A percentile compares a stretch with the other conserved stretches of the same genome.
These are phyloP conservation scores for Dendrobium officinale DNA, from an alignment of 106 monocot species.

Conservation along the genomic window DNA sequence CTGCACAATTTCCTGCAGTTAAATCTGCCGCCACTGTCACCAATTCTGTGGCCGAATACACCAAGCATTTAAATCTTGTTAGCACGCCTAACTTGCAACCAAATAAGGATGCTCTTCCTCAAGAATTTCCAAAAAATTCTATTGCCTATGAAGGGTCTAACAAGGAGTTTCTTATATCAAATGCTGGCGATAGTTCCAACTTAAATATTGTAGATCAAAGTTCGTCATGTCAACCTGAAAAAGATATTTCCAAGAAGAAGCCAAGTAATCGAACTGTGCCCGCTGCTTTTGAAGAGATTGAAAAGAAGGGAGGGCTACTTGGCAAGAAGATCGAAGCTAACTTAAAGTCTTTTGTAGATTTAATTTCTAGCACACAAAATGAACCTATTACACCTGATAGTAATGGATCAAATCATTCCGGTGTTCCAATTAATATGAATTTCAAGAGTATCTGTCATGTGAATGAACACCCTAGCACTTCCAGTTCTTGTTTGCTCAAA, in stretches of 20 bases:
- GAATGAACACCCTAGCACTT: conserved; percentile 9
- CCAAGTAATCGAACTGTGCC: not conserved
- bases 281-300: conserved; percentile 2
- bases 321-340: conserved; percentile 12
- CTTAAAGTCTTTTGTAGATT: not conserved
- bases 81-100: conserved; percentile 2
- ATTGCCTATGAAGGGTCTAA: not conserved
- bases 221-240: conserved; percentile 11
- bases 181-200: not conserved
- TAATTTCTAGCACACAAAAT: not conserved
- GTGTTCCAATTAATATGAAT: not conserved
- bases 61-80: not conserved
- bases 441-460: not conserved
- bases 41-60: conserved; percentile 6
- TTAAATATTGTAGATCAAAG: not conserved
- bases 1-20: not conserved
- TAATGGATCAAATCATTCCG: not conserved
- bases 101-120: conserved; percentile 6
- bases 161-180: not conserved
- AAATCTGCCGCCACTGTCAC: not conserved
- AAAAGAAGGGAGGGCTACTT: not conserved
- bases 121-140: conserved; percentile 7
- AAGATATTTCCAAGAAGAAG: not conserved
- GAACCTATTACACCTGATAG: not conserved
- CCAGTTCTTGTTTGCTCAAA: conserved; percentile 8